These are phyloP conservation scores for Lactarius evosmus DNA, from an alignment of 768 basidiomycete species.

Conservation along the genomic window DNA sequence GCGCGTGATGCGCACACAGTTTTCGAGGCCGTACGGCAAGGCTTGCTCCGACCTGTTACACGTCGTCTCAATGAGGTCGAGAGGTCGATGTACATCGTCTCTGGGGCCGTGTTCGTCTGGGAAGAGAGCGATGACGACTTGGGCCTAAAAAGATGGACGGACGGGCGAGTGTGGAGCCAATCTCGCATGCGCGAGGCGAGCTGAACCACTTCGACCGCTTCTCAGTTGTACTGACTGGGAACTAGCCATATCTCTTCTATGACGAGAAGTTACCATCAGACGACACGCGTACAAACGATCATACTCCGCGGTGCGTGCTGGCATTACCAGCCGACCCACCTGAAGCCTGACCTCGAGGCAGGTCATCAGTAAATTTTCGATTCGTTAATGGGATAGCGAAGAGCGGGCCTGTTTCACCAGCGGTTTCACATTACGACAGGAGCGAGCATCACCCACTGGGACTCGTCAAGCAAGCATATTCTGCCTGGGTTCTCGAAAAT, in stretches of 20 bases:
- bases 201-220: conserved; percentile 4
- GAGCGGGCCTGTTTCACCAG: conserved; percentile 47
- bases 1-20: conserved; percentile 62
- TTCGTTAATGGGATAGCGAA: conserved; percentile 58
- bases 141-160: conserved; percentile 67
- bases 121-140: conserved; percentile 64
- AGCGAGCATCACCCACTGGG: conserved; percentile 52
- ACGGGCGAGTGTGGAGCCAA: conserved; percentile 67
- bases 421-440: conserved; percentile 56
- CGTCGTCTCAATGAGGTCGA: conserved; percentile 63
- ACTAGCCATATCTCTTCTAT: conserved; percentile 65
- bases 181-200: conserved; percentile 60
- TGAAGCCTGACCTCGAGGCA: conserved; percentile 29
- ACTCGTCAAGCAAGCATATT: conserved; percentile 70
- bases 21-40: conserved; percentile 62
- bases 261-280: conserved; percentile 55
- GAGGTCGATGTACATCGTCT: conserved; percentile 50
- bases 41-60: conserved; percentile 46
- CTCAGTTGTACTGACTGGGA: conserved; percentile 6
- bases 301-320: conserved; percentile 38
- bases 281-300: conserved; percentile 40
- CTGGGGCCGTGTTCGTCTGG: conserved; percentile 69
- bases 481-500: conserved; percentile 52
- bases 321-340: conserved; percentile 11
- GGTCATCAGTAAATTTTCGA: conserved; percentile 34